phyloP scores from a whole-genome alignment of 345 rosid species.

The Corchorus olitorius region DNA sequence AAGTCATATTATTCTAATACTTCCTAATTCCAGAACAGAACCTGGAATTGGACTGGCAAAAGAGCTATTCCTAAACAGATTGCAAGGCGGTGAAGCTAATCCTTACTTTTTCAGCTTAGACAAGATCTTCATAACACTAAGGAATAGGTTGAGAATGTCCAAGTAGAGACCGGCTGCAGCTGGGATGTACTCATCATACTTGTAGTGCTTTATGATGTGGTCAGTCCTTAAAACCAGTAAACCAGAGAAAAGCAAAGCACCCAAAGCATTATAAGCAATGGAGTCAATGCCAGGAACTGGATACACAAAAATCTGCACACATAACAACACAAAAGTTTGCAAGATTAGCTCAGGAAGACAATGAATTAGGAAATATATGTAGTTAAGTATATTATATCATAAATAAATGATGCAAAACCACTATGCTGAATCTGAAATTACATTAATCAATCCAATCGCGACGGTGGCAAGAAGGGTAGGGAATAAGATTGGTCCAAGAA shows the following conservation, averaged over 20 bases:
- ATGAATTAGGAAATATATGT: too few relatives aligned
- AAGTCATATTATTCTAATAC: too few relatives aligned
- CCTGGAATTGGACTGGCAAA: background rate
- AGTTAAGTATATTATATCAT: background rate
- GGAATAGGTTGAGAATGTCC: slow-evolving; percentile 82
- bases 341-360: background rate
- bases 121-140: slow-evolving; percentile 8
- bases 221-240: slow-evolving; percentile 85
- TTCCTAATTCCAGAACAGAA: too few relatives aligned
- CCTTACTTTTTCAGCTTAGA: too few relatives aligned
- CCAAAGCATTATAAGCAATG: slow-evolving; percentile 69
- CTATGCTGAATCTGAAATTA: slow-evolving; percentile 6
- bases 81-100: too few relatives aligned
- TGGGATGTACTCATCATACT: slow-evolving; percentile 78
- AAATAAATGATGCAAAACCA: too few relatives aligned
- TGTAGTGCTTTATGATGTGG: slow-evolving; percentile 83
- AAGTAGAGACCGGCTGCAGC: slow-evolving; percentile 80
- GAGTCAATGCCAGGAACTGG: slow-evolving; percentile 74
- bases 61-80: background rate
- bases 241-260: slow-evolving; percentile 78
- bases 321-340: background rate
- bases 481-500: slow-evolving; percentile 81
- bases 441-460: slow-evolving; percentile 80
- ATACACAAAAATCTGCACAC: slow-evolving; percentile 57
- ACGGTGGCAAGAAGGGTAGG: slow-evolving; percentile 70